Conservation (phyloP, 306 rosid species). For the Lotus japonicus region DNA sequence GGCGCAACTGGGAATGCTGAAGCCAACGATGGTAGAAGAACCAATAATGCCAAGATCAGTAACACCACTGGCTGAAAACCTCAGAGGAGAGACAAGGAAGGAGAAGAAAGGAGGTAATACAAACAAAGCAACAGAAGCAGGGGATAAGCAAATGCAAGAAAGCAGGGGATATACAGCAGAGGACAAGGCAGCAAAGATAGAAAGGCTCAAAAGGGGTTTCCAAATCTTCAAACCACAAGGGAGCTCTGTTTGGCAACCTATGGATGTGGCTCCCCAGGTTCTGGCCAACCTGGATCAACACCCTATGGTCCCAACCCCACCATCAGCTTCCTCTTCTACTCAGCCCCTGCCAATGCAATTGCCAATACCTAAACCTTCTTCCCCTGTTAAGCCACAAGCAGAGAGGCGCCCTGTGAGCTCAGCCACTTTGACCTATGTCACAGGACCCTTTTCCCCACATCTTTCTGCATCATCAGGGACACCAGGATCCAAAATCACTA, state of each 20-base stretch:
- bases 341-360: conserved; percentile 19
- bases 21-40: conserved; percentile 26
- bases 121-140: conserved; percentile 16
- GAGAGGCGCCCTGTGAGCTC: conserved; percentile 54
- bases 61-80: conserved; percentile 17
- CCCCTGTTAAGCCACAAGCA: conserved; percentile 72
- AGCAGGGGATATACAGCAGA: too few species aligned
- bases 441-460: conserved; percentile 27
- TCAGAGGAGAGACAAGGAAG: conserved; percentile 27
- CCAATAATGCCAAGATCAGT: neutral
- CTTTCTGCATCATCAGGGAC: conserved; percentile 21
- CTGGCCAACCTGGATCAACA: conserved; percentile 29
- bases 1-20: conserved; percentile 46
- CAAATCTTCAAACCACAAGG: conserved; percentile 73
- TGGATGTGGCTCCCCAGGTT: conserved; percentile 29
- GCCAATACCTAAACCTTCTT: conserved; percentile 20
- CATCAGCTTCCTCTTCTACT: conserved; percentile 57
- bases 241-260: conserved; percentile 63
- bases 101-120: conserved; percentile 14
- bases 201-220: conserved; percentile 78
- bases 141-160: too few species aligned
- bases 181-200: conserved; percentile 59
- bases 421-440: conserved; percentile 33
- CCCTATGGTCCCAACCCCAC: conserved; percentile 49
- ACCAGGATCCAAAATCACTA: conserved; percentile 14